phyloP scores from a whole-genome alignment of 441 rosid genomes.

The Erodium trifolium region DNA sequence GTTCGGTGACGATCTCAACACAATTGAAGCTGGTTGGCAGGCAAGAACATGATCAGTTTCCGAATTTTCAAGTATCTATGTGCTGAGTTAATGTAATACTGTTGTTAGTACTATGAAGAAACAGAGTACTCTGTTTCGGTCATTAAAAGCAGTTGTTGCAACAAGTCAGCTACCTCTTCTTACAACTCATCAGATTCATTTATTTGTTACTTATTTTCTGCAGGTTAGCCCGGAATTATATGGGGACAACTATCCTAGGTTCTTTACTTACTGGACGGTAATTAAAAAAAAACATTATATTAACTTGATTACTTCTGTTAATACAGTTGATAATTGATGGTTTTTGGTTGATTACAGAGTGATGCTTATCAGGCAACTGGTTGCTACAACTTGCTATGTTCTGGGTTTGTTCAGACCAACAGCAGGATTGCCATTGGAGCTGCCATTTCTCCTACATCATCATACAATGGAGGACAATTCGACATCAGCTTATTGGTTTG shows the following conservation, averaged over 20 bases:
- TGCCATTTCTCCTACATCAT: slow-evolving; percentile 8
- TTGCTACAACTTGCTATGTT: neutral
- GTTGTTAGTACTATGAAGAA: neutral
- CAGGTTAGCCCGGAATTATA: slow-evolving; percentile 24
- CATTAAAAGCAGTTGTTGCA: neutral
- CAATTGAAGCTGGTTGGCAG: slow-evolving; percentile 28
- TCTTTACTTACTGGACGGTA: slow-evolving; percentile 26
- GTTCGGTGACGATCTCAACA: slow-evolving; percentile 24
- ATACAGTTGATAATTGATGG: too few relatives aligned
- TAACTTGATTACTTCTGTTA: too few relatives aligned
- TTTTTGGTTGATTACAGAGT: slow-evolving; percentile 9
- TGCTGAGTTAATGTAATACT: neutral
- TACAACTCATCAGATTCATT: neutral
- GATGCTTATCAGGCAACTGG: slow-evolving; percentile 24
- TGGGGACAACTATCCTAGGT: slow-evolving; percentile 24
- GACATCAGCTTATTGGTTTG: neutral
- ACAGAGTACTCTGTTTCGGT: neutral
- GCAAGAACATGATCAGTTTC: neutral
- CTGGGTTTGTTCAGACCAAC: slow-evolving; percentile 20
- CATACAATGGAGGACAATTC: slow-evolving; percentile 16
- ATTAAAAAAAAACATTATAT: neutral
- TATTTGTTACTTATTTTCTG: neutral
- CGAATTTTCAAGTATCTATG: neutral
- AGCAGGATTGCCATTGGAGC: neutral
- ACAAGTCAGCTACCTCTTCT: neutral